Evolutionary conservation across 1,284 basidiomycete genomes (phyloP), one percentile per base, ranked within the genome.

Genomic region (Microbotryum violaceum): DNA sequence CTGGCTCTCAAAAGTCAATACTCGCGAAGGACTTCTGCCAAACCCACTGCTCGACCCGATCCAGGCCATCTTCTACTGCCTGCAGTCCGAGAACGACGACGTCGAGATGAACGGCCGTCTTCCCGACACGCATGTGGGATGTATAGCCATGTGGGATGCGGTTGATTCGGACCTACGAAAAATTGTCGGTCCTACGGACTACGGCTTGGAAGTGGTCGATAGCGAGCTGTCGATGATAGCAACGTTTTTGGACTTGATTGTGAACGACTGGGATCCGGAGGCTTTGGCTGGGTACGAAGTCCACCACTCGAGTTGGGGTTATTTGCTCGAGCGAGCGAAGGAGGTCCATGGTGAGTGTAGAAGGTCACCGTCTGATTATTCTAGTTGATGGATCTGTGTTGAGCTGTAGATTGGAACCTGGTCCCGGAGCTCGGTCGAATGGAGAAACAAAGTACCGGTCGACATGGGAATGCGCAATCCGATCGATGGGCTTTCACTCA

Each of bases 251-350:
- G 91, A 97, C 71, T 76, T 85, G 25, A 82, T 96, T 2, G 60
- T 56, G 14, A 75, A 84, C 27, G 82, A 85, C 0, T 78, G 89
- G 71, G 91, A 98, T 75, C 94, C 94, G 0, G 94, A 98, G 73
- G 86, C 97, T 49, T 74, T 98, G 2, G 82, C 84, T 0, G 94
- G 94, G 10, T 97, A 91, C 88, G 93, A 98, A 69, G 81, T 96
- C 16, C 89, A 97, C 72, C 81, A 81, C 20, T 79, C 82, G 0
- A 91, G 89, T 2, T 98, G 94, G 94, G 92, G 92, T 0, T 97
- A 92, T 75, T 76, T 97, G 1, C 78, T 81, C 57, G 82, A 83
- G n/a, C 81, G 93, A 52, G 86, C 84, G 0, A 54, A 73, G 33
- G 74, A 75, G 63, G 58, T 12, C 2, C 47, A 33, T 31, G 51